Conservation (phyloP, 257 asterid species). For the Solanum pinnatisectum region DNA sequence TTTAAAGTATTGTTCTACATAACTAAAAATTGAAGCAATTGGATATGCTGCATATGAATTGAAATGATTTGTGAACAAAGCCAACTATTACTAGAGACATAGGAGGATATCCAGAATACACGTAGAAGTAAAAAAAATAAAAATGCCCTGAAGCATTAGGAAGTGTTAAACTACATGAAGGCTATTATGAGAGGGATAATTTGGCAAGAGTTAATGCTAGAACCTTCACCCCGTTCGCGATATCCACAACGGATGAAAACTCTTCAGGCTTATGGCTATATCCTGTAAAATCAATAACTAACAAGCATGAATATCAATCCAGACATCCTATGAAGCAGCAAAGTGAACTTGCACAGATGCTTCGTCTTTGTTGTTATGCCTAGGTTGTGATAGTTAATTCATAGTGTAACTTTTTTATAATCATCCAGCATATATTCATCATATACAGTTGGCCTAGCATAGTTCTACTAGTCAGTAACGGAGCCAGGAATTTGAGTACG, state of each 20-base stretch:
- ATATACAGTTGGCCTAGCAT: background rate
- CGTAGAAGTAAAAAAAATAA: background rate
- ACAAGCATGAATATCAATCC: background rate
- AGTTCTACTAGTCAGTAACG: background rate
- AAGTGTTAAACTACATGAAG: background rate
- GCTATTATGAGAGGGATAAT: conserved; percentile 26
- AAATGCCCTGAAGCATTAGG: background rate
- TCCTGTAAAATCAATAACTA: conserved; percentile 16
- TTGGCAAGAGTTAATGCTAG: conserved; percentile 62
- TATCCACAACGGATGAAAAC: conserved; percentile 36
- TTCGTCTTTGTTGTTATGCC: background rate
- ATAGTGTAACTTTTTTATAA: background rate
- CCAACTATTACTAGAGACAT: background rate
- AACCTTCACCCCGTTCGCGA: conserved; percentile 65
- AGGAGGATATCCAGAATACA: background rate
- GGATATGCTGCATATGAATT: background rate
- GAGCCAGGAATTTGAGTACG: background rate
- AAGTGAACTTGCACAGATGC: background rate
- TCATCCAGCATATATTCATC: background rate
- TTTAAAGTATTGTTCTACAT: background rate
- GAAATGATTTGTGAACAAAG: background rate
- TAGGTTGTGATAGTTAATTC: background rate
- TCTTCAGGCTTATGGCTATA: conserved; percentile 90
- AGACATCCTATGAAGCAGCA: background rate
- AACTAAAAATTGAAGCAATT: background rate